These are phyloP conservation scores for Trichoderma sp. DNA, from an alignment of 2,329 filamentous ascomycete species.

Conservation along the genomic window DNA sequence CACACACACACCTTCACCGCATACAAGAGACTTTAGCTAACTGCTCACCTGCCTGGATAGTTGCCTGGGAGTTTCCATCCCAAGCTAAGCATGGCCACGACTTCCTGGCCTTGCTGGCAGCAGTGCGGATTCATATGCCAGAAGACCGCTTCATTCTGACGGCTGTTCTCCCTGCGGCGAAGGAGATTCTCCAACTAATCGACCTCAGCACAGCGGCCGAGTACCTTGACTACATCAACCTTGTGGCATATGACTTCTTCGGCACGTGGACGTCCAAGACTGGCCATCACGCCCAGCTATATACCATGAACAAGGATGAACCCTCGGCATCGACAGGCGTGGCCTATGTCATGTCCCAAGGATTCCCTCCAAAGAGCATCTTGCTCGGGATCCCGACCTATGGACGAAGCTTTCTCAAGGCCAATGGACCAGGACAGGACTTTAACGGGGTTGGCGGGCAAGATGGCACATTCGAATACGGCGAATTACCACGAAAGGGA, in stretches of 20 bases:
- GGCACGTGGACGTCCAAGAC: slow-evolving; percentile 68
- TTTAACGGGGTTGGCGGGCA: slow-evolving; percentile 60
- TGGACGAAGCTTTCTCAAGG: slow-evolving; percentile 72
- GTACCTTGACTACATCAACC: slow-evolving; percentile 73
- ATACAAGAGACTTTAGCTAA: not conserved
- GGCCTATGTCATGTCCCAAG: slow-evolving; percentile 63
- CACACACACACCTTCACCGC: not conserved
- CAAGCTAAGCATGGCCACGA: slow-evolving; percentile 66
- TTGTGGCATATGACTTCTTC: slow-evolving; percentile 80
- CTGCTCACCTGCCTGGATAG: slow-evolving; percentile 43
- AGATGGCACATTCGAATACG: slow-evolving; percentile 74
- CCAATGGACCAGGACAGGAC: slow-evolving; percentile 63
- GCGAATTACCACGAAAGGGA: slow-evolving; percentile 62
- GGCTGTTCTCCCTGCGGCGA: slow-evolving; percentile 69
- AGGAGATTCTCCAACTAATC: slow-evolving; percentile 68
- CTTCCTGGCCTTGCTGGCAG: slow-evolving; percentile 68
- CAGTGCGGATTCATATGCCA: slow-evolving; percentile 67
- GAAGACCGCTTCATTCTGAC: slow-evolving; percentile 69
- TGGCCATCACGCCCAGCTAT: slow-evolving; percentile 77
- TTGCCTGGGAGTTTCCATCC: slow-evolving; percentile 79
- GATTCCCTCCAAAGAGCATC: slow-evolving; percentile 70
- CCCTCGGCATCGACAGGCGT: slow-evolving; percentile 68
- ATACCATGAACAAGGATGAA: slow-evolving; percentile 60
- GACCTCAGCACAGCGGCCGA: slow-evolving; percentile 63
- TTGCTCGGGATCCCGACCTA: slow-evolving; percentile 75